Base-by-base conservation (phyloP, 257 asterid species). In the Sherardia arvensis region DNA sequence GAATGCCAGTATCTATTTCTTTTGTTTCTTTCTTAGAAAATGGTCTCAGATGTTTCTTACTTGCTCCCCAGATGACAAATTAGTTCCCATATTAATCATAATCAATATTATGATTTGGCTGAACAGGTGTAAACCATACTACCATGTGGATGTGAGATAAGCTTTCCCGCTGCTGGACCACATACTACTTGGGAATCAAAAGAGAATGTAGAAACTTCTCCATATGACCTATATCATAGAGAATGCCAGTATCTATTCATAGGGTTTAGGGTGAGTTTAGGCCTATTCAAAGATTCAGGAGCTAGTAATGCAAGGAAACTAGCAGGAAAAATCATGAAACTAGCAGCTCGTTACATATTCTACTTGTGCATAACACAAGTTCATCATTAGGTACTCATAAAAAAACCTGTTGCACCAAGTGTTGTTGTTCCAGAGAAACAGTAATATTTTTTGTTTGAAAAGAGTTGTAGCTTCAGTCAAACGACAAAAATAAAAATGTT, bases 281-380 rank as follows among this genome's bases (percentile, higher is more conserved):
- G 53, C 32, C 62, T 57, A 43, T 60, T 1, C 26, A 65, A 40
- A 45, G 66, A 63, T 69, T 43, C 59, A 60, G 61, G 48, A 43
- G 62, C 21, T 69, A 73, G 9, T 28, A 45, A 36, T 30, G 9
- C 15, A 25, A 63, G 23, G 64, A 34, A 51, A 62, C 33, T 49
- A 48, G 30, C 51, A 54, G 53, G 14, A 47, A 3, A n/a, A 25
- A 64, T 56, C 60, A 47, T 54, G 29, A 34, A 56, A n/a, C n/a
- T n/a, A n/a, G n/a, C 20, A 49, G 51, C 51, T 3, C 51, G 17
- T 43, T 14, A 34, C n/a, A 15, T 28, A 29, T 5, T 23, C 17
- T 40, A 30, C 29, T 43, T 59, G 53, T 55, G 14, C 20, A 23
- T 47, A 59, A 53, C 53, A 59, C 34, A 25, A 49, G 2, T 49